These are phyloP conservation scores for Posidonia australis DNA, from an alignment of 106 monocot species.

Conservation along the genomic window DNA sequence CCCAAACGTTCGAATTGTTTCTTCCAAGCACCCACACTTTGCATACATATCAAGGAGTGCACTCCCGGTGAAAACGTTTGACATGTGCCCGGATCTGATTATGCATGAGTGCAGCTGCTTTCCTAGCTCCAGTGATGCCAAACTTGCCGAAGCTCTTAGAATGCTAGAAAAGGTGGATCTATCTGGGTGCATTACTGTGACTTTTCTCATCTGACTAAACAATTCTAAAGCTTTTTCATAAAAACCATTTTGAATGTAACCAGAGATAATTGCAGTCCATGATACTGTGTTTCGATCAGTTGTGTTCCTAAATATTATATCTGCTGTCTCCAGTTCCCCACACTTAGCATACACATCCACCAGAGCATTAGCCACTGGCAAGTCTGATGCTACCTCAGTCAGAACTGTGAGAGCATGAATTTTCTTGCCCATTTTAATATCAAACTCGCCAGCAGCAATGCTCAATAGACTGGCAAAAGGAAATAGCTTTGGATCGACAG, in stretches of 20 bases:
- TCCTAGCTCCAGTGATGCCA: constrained; percentile 46
- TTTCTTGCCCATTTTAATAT: constrained; percentile 44
- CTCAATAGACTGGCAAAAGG: constrained; percentile 56
- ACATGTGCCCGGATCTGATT: constrained; percentile 34
- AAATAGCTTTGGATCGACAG: constrained; percentile 35
- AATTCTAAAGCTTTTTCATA: constrained; percentile 51
- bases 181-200: constrained; percentile 29
- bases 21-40: constrained; percentile 69
- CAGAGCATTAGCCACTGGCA: constrained; percentile 53
- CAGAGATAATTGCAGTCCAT: constrained; percentile 79
- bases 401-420: constrained; percentile 53
- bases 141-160: constrained; percentile 40
- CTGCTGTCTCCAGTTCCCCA: constrained; percentile 37
- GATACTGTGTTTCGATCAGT: constrained; percentile 38
- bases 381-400: constrained; percentile 17
- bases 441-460: constrained; percentile 27
- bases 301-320: constrained; percentile 32
- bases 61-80: constrained; percentile 50
- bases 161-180: constrained; percentile 53
- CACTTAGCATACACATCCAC: constrained; percentile 86
- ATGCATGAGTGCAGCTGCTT: constrained; percentile 59
- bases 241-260: constrained; percentile 43
- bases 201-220: constrained; percentile 54
- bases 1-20: constrained; percentile 31
- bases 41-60: constrained; percentile 74